Percentiles rank a stretch among this genome's conserved stretches.
phyloP scores from a whole-genome alignment of 176 grass and related monocot species.

The Aegilops bicornis region DNA sequence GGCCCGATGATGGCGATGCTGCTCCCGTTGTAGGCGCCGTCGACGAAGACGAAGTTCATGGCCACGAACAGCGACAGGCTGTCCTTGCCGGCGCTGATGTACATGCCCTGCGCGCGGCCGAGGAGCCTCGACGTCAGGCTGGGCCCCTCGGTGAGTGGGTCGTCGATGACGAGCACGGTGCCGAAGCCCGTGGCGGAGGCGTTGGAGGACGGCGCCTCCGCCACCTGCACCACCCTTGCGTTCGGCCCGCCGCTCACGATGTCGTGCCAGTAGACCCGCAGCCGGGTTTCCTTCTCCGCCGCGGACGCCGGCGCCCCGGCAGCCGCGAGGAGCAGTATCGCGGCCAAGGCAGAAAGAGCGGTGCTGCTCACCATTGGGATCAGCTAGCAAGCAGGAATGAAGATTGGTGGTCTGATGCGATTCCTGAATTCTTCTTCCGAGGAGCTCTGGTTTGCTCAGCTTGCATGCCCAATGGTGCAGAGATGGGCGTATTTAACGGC shows the following conservation, averaged over 20 bases:
- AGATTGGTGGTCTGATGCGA: not conserved
- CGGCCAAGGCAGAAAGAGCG: not conserved
- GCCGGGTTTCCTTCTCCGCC: slow-evolving; percentile 19
- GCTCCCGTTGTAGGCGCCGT: slow-evolving; percentile 39
- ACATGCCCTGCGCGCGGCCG: slow-evolving; percentile 42
- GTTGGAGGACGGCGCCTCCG: not conserved
- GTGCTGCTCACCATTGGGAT: not conserved
- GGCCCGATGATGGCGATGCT: slow-evolving; percentile 43
- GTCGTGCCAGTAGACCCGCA: slow-evolving; percentile 80
- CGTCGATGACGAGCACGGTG: slow-evolving; percentile 33
- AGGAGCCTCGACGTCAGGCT: not conserved
- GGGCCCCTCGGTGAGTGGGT: slow-evolving; percentile 44
- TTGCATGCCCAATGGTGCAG: not conserved
- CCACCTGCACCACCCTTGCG: slow-evolving; percentile 33
- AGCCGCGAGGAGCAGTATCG: not conserved
- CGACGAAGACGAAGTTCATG: slow-evolving; percentile 46
- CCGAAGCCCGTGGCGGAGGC: slow-evolving; percentile 37
- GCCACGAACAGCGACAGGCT: slow-evolving; percentile 39
- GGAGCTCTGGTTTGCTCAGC: not conserved
- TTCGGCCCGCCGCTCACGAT: slow-evolving; percentile 43
- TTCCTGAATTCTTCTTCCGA: not conserved
- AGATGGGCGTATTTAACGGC: not conserved
- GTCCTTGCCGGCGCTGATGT: slow-evolving; percentile 25
- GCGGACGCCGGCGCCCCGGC: not conserved
- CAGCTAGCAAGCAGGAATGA: not conserved